phyloP scores from a whole-genome alignment of 805 yeast species.

The Saccharomyces mikatae region DNA sequence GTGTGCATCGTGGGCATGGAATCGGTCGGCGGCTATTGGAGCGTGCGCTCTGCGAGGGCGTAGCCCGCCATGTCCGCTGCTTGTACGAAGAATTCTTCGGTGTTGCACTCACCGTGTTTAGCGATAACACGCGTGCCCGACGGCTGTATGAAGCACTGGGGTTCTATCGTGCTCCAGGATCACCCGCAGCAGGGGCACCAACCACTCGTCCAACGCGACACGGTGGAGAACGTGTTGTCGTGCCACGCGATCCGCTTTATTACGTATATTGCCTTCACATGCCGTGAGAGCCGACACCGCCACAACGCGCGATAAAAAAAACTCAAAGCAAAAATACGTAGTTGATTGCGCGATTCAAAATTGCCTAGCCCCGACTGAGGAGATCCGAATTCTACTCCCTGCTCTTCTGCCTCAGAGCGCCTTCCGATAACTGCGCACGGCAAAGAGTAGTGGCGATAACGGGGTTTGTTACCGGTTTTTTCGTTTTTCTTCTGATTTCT shows the following conservation, averaged over 20 bases:
- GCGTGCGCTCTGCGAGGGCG: background rate
- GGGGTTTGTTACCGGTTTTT: background rate
- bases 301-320: background rate
- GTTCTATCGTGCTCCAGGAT: conserved; percentile 16
- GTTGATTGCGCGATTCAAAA: too few species aligned
- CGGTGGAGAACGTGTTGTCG: background rate
- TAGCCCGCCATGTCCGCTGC: background rate
- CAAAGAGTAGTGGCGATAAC: background rate
- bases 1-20: conserved; percentile 11
- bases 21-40: conserved; percentile 16
- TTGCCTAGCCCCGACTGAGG: background rate
- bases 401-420: background rate
- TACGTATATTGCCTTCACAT: conserved; percentile 5
- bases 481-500: background rate
- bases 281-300: background rate
- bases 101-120: conserved; percentile 25
- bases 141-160: conserved; percentile 16
- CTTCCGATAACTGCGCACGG: conserved; percentile 1
- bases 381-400: background rate
- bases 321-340: background rate
- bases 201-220: background rate
- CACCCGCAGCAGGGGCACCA: conserved; percentile 13
- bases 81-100: conserved; percentile 8
- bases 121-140: conserved; percentile 20
- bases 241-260: conserved; percentile 3